Conservation (phyloP, 1,284 basidiomycete genomes). For the Peniophora sp. region DNA sequence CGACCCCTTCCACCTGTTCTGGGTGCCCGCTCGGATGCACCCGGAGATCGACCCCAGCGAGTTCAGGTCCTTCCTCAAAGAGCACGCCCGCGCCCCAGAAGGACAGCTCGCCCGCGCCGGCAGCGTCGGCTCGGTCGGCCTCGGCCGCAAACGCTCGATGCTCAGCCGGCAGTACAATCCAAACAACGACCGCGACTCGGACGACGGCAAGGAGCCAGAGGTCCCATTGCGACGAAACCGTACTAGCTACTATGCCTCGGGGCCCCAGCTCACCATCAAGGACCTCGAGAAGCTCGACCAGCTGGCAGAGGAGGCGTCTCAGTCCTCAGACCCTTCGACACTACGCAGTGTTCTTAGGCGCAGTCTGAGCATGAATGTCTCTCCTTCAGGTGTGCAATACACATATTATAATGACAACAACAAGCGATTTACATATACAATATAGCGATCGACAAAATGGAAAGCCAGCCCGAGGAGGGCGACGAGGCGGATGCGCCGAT, state of each 20-base stretch:
- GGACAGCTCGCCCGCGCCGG: constrained; percentile 35
- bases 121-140: constrained; percentile 34
- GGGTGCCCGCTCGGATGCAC: constrained; percentile 94
- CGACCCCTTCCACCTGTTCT: constrained; percentile 86
- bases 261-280: constrained; percentile 78
- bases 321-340: constrained; percentile 77
- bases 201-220: constrained; percentile 40
- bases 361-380: constrained; percentile 82
- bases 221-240: constrained; percentile 65
- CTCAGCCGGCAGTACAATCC: constrained; percentile 84
- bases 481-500: constrained; percentile 86
- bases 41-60: constrained; percentile 96
- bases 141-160: constrained; percentile 83
- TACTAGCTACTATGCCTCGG: constrained; percentile 50
- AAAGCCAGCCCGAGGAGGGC: constrained; percentile 53
- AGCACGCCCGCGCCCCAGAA: constrained; percentile 68
- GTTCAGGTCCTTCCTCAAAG: constrained; percentile 91
- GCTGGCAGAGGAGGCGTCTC: constrained; percentile 82
- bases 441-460: constrained; percentile 58
- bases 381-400: constrained; percentile 64
- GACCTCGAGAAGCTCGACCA: constrained; percentile 92
- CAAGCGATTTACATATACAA: constrained; percentile 9
- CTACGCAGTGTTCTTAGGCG: constrained; percentile 79
- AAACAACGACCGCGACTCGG: constrained; percentile 63
- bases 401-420: too few relatives aligned